These are phyloP conservation scores for Naumovozyma baii DNA, from an alignment of 805 yeast species.

Conservation along the genomic window DNA sequence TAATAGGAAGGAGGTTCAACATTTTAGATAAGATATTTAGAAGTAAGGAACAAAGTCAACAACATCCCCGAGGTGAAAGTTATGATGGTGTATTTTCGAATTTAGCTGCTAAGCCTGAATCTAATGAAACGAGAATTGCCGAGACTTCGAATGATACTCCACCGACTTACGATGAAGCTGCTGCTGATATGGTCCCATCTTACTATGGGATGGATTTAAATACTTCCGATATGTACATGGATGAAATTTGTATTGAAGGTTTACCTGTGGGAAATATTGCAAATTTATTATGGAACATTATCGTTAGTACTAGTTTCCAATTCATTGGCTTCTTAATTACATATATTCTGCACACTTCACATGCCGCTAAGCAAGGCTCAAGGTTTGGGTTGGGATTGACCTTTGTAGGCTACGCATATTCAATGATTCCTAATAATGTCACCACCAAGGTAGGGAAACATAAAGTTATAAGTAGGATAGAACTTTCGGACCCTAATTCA, in stretches of 20 bases:
- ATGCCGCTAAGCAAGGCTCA: conserved; percentile 93
- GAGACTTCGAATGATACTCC: conserved; percentile 43
- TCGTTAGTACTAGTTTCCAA: conserved; percentile 86
- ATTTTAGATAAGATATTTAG: conserved; percentile 32
- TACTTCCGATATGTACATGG: conserved; percentile 45
- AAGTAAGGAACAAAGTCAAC: conserved; percentile 6
- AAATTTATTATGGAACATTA: conserved; percentile 79
- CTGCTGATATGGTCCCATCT: conserved; percentile 89
- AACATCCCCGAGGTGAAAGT: conserved; percentile 14
- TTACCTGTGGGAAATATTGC: conserved; percentile 90
- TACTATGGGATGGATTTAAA: conserved; percentile 91
- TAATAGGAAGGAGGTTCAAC: conserved; percentile 32
- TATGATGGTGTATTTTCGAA: conserved; percentile 90
- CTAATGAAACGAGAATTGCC: conserved; percentile 17
- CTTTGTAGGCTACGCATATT: conserved; percentile 59
- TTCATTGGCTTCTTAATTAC: conserved; percentile 88
- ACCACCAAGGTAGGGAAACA: conserved; percentile 25
- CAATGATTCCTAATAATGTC: conserved; percentile 40
- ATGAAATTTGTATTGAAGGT: conserved; percentile 90
- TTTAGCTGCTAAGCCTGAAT: conserved; percentile 80
- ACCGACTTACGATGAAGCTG: conserved; percentile 91
- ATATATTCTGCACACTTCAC: conserved; percentile 86
- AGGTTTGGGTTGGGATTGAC: conserved; percentile 86
- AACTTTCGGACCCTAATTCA: conserved; percentile 50
- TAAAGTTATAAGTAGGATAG: conserved; percentile 33